phyloP scores from a whole-genome alignment of 495 filamentous ascomycete species.

The Sabuloglossum arenarium region DNA sequence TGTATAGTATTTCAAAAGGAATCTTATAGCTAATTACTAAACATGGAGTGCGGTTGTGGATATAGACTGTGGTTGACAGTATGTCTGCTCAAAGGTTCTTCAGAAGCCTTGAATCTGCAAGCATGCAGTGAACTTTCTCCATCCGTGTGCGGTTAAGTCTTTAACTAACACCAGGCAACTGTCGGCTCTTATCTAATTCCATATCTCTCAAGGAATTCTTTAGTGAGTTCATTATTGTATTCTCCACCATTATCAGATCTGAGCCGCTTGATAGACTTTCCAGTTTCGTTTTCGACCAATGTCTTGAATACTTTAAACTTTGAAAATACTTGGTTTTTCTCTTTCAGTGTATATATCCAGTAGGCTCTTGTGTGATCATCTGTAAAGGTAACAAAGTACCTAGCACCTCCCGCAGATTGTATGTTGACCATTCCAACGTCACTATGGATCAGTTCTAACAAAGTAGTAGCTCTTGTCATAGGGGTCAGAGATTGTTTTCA shows the following conservation, averaged over 20 bases:
- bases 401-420: neutral
- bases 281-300: neutral
- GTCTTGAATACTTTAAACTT: neutral
- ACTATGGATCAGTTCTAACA: neutral
- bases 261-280: neutral
- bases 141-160: neutral
- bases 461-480: neutral
- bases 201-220: neutral
- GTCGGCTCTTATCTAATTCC: neutral
- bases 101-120: neutral
- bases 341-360: neutral
- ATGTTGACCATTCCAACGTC: neutral
- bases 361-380: neutral
- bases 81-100: neutral
- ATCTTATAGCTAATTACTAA: neutral
- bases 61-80: neutral
- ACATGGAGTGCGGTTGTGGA: neutral
- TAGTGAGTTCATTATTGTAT: neutral
- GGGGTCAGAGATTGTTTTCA: neutral
- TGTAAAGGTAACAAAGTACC: neutral
- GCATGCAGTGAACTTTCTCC: neutral
- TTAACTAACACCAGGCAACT: neutral
- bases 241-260: neutral
- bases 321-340: neutral
- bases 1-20: neutral